A percentile compares a stretch with the other conserved stretches of the same genome.
Evolutionary conservation across 768 basidiomycete genomes (phyloP).

Genomic region (Boletus subparvulus): DNA sequence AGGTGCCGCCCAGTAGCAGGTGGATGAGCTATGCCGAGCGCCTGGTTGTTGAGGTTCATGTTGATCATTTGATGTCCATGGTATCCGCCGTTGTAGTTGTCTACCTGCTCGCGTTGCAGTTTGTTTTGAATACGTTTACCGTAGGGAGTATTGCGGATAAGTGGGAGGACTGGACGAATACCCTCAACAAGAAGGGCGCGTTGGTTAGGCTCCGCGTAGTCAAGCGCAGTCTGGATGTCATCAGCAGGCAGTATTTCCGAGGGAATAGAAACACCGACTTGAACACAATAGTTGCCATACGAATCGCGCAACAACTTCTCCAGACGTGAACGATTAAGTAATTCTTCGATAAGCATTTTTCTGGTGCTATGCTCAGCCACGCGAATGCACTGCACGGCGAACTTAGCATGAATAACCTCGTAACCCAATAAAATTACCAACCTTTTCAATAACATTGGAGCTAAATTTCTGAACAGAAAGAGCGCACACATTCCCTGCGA

Average conservation of each 20-base stretch:
- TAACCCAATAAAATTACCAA: conserved; percentile 24
- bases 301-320: conserved; percentile 97
- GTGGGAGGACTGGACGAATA: conserved; percentile 95
- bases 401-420: background rate
- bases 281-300: conserved; percentile 94
- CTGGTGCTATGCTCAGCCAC: conserved; percentile 95
- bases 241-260: conserved; percentile 13
- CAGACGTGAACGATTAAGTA: conserved; percentile 89
- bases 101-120: conserved; percentile 90
- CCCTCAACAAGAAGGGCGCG: conserved; percentile 92
- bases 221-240: conserved; percentile 78
- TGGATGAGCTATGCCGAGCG: conserved; percentile 44
- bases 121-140: conserved; percentile 99
- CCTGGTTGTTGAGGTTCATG: conserved; percentile 54
- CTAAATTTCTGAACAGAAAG: conserved; percentile 99
- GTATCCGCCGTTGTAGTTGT: conserved; percentile 57
- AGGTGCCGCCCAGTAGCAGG: conserved; percentile 55
- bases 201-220: conserved; percentile 95
- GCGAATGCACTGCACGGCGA: conserved; percentile 61
- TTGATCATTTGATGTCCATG: conserved; percentile 62
- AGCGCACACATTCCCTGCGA: conserved; percentile 95
- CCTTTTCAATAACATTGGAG: conserved; percentile 98
- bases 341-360: conserved; percentile 92
- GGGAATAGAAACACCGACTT: conserved; percentile 45
- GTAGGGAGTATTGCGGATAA: conserved; percentile 99